phyloP scores from a whole-genome alignment of 129 eudicot species.

The Mikania micrantha region DNA sequence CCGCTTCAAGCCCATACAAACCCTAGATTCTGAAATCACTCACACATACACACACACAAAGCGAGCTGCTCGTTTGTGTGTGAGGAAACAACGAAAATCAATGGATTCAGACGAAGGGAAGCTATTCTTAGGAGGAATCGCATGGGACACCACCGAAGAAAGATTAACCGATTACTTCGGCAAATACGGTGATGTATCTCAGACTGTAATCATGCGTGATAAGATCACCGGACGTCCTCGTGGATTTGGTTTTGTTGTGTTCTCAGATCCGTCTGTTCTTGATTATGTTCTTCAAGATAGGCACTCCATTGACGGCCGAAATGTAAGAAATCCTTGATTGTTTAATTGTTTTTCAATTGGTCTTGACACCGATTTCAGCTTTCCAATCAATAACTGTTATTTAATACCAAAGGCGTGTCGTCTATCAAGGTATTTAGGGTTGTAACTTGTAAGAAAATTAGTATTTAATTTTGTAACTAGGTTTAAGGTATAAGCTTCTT shows the following conservation, averaged over 20 bases:
- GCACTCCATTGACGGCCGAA: slow-evolving; percentile 54
- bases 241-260: slow-evolving; percentile 72
- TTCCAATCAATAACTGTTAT: background rate
- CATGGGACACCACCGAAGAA: slow-evolving; percentile 58
- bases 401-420: no score
- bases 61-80: slow-evolving; percentile 16
- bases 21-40: slow-evolving; percentile 23
- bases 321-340: slow-evolving; percentile 19
- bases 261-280: slow-evolving; percentile 56
- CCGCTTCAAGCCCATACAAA: slow-evolving; percentile 16
- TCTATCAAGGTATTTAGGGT: no score
- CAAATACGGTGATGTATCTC: slow-evolving; percentile 61
- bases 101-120: slow-evolving; percentile 60
- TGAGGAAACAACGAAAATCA: slow-evolving; percentile 4
- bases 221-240: slow-evolving; percentile 66
- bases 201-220: slow-evolving; percentile 66
- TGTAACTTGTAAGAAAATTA: no score
- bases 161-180: slow-evolving; percentile 44
- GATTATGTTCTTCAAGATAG: slow-evolving; percentile 57
- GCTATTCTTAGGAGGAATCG: slow-evolving; percentile 59
- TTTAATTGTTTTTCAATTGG: background rate
- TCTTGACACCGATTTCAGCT: background rate
- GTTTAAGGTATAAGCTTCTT: no score
- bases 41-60: slow-evolving; percentile 7
- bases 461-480: no score